Evolutionary conservation across 2,329 filamentous ascomycete genomes (phyloP), one percentile per base, ranked within the genome.

Genomic region (Teratosphaeria viscida): DNA sequence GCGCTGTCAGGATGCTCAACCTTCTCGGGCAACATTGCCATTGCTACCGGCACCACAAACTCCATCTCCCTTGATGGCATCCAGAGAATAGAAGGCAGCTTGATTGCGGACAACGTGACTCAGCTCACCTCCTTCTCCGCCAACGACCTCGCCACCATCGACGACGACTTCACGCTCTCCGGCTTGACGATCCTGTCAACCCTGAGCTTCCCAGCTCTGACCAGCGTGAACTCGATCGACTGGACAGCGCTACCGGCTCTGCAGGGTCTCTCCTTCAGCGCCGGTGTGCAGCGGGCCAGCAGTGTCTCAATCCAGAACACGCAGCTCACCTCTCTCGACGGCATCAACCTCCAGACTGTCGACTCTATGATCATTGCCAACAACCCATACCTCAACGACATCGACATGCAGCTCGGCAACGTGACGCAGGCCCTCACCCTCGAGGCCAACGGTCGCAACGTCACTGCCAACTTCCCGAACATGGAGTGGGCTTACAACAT

Each of bases 281-380:
- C 81, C 79, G 72, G 82, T 76, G 80, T 97, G 69, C 84, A 81
- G 68, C 78, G 84, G 73, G 89, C 89, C 61, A 78, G 77, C 64
- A 82, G 78, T 64, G 82, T 99, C 67, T 76, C 78, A 67, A 92
- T 99, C 73, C 83, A 85, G 76, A 94, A 99, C 80, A 99, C 94
- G 56, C 85, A 86, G 75, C 83, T 99, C 67, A 82, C 79, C 73
- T 85, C 82, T 65, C 83, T 99, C 61, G 81, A 86, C 66, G 91
- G 90, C 71, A 88, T 99, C 73, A 88, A 90, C 73, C 81, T 97
- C 64, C 76, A 84, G 64, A 81, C 82, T n/a, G 86, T 90, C 58
- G 81, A 83, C 60, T 81, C 78, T 66, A 83, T 99, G 73, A 80
- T 89, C 74, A 87, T 99, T 76, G 87, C 89, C 82, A 96, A 96